These are phyloP conservation scores for Barnettozyma hawaiiensis DNA, from an alignment of 1,139 yeast species.

Conservation along the genomic window DNA sequence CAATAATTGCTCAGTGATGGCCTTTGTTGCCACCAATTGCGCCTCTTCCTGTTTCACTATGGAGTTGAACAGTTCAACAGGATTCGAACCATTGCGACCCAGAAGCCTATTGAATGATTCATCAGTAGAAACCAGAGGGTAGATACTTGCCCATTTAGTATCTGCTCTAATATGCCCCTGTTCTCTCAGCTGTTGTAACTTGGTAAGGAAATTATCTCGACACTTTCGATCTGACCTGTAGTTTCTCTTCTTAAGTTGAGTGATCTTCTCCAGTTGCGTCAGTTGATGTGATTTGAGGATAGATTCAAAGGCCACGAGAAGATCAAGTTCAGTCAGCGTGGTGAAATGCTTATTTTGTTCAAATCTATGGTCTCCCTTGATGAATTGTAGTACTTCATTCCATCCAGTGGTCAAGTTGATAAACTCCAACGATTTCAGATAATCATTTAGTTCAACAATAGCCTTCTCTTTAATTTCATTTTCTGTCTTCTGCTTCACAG, in stretches of 20 bases:
- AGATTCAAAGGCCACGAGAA: slow-evolving; percentile 47
- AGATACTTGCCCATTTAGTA: slow-evolving; percentile 55
- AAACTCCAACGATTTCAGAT: slow-evolving; percentile 31
- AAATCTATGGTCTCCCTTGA: slow-evolving; percentile 47
- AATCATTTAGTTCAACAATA: slow-evolving; percentile 44
- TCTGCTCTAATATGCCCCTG: slow-evolving; percentile 46
- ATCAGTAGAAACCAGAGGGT: slow-evolving; percentile 49
- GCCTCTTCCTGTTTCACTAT: slow-evolving; percentile 58
- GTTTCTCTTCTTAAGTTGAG: slow-evolving; percentile 36
- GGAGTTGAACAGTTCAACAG: slow-evolving; percentile 78
- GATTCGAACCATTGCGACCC: slow-evolving; percentile 77
- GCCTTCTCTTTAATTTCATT: slow-evolving; percentile 42
- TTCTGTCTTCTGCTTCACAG: slow-evolving; percentile 33
- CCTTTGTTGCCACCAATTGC: slow-evolving; percentile 51
- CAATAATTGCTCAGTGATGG: slow-evolving; percentile 49
- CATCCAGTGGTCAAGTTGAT: slow-evolving; percentile 23
- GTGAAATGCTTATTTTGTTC: slow-evolving; percentile 54
- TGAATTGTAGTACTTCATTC: slow-evolving; percentile 34
- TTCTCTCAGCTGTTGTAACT: slow-evolving; percentile 37
- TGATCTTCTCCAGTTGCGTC: slow-evolving; percentile 35
- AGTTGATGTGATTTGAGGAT: slow-evolving; percentile 40
- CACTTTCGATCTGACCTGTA: slow-evolving; percentile 58
- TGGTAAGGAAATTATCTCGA: slow-evolving; percentile 49
- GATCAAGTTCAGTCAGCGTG: slow-evolving; percentile 51
- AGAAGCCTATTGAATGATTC: slow-evolving; percentile 55